Conservation (phyloP, 768 basidiomycete species). For the Neoboletus brunneissimus region DNA sequence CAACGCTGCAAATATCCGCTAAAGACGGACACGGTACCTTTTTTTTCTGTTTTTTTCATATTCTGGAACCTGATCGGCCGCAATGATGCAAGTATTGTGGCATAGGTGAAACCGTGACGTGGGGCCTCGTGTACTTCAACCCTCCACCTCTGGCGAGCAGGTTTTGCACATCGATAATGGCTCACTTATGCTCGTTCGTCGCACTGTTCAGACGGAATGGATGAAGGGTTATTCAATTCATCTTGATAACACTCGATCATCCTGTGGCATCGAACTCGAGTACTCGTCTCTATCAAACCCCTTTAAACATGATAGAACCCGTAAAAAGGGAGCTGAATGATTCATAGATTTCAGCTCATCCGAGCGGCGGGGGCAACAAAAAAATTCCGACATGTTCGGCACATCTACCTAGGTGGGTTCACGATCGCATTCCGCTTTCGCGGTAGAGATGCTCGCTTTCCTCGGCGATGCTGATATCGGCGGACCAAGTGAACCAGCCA, state of each 20-base stretch:
- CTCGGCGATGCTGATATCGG: neutral
- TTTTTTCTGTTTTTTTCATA: neutral
- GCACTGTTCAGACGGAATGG: neutral
- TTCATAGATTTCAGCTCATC: neutral
- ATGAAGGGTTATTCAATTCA: neutral
- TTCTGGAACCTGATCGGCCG: neutral
- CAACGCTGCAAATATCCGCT: neutral
- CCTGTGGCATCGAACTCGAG: neutral
- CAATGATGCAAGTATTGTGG: neutral
- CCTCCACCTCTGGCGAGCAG: neutral
- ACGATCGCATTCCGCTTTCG: neutral
- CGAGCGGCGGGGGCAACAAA: neutral
- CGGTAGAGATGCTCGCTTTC: no score
- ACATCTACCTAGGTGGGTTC: neutral
- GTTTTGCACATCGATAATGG: constrained; percentile 6
- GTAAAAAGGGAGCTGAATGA: neutral
- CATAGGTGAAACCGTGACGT: neutral
- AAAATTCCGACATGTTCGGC: neutral
- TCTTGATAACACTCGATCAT: neutral
- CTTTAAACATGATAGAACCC: neutral
- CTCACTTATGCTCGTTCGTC: neutral
- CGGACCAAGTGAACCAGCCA: neutral
- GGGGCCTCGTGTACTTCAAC: neutral
- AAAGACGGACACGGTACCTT: neutral
- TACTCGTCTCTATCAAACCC: neutral